Evolutionary conservation across 768 basidiomycete species (phyloP).

Genomic region (Pisolithus tinctorius): DNA sequence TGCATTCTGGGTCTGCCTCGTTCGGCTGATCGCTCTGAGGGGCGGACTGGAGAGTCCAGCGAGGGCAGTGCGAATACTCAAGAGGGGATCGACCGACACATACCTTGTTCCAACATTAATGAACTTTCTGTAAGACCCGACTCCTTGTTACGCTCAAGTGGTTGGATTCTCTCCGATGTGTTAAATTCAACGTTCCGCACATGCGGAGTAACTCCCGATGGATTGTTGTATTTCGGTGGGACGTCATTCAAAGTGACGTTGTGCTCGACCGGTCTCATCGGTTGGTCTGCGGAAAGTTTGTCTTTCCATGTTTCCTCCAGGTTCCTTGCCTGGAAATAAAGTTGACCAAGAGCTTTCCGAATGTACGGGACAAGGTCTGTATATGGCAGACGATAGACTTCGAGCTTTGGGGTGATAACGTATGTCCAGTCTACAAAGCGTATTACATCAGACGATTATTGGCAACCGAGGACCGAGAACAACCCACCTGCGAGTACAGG

Average conservation of each 20-base stretch:
- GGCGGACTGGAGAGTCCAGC: too few relatives aligned
- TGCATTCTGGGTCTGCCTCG: too few relatives aligned
- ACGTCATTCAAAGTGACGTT: neutral
- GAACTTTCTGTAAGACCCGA: too few relatives aligned
- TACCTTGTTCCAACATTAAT: too few relatives aligned
- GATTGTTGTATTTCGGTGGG: neutral
- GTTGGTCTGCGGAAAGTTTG: neutral
- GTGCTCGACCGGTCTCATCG: neutral
- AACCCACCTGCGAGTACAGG: constrained; percentile 15
- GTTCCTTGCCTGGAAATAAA: constrained; percentile 6
- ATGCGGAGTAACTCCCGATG: neutral
- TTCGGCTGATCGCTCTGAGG: too few relatives aligned
- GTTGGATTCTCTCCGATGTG: too few relatives aligned
- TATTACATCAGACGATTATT: neutral
- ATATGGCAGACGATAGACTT: constrained; percentile 19
- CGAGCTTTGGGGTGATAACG: constrained; percentile 18
- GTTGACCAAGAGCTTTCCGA: constrained; percentile 13
- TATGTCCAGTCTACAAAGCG: constrained; percentile 21
- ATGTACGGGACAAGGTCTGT: constrained; percentile 17
- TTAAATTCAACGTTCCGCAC: neutral
- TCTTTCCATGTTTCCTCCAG: constrained; percentile 12
- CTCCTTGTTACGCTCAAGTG: too few relatives aligned
- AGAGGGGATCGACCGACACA: too few relatives aligned
- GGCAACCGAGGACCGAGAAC: neutral
- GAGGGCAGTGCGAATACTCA: too few relatives aligned